Conservation (phyloP, 352 stramenopile genomes). For the Saprolegnia parasitica region DNA sequence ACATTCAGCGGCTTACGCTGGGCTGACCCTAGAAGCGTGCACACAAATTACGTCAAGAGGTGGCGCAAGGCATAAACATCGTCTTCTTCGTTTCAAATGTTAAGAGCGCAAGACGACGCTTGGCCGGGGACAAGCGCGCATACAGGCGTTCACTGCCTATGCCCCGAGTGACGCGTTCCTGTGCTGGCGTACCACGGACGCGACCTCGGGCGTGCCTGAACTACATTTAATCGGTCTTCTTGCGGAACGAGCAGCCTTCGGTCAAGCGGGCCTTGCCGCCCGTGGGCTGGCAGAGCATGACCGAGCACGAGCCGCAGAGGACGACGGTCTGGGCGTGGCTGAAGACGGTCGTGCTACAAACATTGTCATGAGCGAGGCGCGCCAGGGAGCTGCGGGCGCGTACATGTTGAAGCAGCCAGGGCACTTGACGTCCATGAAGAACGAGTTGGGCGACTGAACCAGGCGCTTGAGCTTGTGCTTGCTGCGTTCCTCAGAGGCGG, state of each 20-base stretch:
- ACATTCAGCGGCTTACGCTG: too few relatives aligned
- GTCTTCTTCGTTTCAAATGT: slow-evolving; percentile 28
- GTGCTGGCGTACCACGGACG: not conserved
- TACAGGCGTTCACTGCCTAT: not conserved
- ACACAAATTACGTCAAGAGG: not conserved
- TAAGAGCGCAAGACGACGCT: slow-evolving; percentile 8
- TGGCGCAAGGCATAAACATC: slow-evolving; percentile 22
- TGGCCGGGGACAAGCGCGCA: not conserved
- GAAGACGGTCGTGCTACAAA: slow-evolving; percentile 95
- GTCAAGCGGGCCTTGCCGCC: slow-evolving; percentile 97
- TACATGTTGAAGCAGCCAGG: slow-evolving; percentile 99
- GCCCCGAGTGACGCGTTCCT: not conserved
- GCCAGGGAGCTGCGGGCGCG: slow-evolving; percentile 13
- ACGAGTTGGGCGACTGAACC: slow-evolving; percentile 98
- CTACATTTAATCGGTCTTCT: slow-evolving; percentile 97
- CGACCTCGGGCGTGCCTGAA: not conserved
- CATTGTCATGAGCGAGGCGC: not conserved
- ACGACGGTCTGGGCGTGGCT: slow-evolving; percentile 98
- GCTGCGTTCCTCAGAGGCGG: slow-evolving; percentile 90
- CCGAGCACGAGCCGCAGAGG: slow-evolving; percentile 94
- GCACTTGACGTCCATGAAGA: slow-evolving; percentile 99
- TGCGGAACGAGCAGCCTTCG: slow-evolving; percentile 99
- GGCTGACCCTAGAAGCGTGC: too few relatives aligned
- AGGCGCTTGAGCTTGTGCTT: slow-evolving; percentile 99
- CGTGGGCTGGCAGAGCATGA: slow-evolving; percentile 98